Conservation (phyloP, 1,139 yeast genomes). For the Komagataea norvegica region DNA sequence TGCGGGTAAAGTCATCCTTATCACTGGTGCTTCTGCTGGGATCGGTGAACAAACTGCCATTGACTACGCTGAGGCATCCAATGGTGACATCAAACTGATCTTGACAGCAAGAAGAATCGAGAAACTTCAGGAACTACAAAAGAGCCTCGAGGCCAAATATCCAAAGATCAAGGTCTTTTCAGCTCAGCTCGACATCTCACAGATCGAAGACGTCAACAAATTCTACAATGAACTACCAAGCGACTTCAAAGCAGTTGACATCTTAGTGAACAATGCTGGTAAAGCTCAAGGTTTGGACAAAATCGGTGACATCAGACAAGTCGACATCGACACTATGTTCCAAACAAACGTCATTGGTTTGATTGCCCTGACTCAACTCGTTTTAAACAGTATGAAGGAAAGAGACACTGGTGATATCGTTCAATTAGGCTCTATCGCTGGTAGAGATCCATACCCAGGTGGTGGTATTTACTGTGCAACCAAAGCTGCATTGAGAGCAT, state of each 20-base stretch:
- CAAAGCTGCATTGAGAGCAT: constrained; percentile 67
- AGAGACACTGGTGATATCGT: constrained; percentile 64
- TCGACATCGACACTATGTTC: constrained; percentile 55
- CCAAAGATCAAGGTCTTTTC: constrained; percentile 42
- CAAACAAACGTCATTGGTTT: constrained; percentile 64
- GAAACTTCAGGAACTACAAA: constrained; percentile 39
- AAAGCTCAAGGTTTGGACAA: constrained; percentile 58
- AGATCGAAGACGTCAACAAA: constrained; percentile 39
- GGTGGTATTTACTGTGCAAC: constrained; percentile 81
- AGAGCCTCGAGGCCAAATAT: constrained; percentile 37
- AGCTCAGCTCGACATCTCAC: constrained; percentile 46
- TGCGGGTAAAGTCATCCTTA: constrained; percentile 45
- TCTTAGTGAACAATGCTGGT: constrained; percentile 70
- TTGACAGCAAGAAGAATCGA: constrained; percentile 60
- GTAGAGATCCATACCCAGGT: constrained; percentile 73
- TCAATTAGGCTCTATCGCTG: constrained; percentile 75
- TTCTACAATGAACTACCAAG: constrained; percentile 42
- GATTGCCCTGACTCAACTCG: constrained; percentile 55
- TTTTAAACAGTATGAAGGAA: constrained; percentile 49
- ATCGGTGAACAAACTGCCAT: constrained; percentile 65
- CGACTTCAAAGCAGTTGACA: constrained; percentile 45
- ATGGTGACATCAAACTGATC: constrained; percentile 55
- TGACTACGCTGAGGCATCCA: constrained; percentile 58
- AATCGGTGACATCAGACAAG: constrained; percentile 48
- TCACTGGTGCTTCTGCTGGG: constrained; percentile 78